Base-by-base conservation (phyloP, 768 basidiomycete species). In the Amylocystis lapponica region DNA sequence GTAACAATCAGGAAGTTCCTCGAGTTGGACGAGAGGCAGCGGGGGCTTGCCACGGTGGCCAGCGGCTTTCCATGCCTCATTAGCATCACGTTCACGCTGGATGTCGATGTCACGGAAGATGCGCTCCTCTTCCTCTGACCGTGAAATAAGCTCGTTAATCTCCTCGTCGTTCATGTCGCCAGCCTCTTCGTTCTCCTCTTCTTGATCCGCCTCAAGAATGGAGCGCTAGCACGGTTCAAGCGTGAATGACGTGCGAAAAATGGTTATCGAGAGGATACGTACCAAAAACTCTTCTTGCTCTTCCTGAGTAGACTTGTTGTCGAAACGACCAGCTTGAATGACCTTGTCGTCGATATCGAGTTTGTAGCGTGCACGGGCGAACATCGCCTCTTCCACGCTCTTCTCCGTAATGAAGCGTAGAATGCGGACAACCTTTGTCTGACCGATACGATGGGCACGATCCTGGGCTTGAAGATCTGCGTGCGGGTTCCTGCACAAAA, bases 391-490 rank as follows among this genome's bases (percentile, higher is more conserved):
- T 66, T 98, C 96, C 19, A 99, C 92, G 50, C 93, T 95, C 71
- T 93, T 92, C 64, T 96, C 91, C 4, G 95, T 96, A 61, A 99
- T 94, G 64, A 99, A 89, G 49, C 95, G 83, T 51, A 98, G 73
- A 50, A 99, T 98, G 25, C 94, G 82, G 16, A 99, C 96, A 34
- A 93, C 88, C 65, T 94, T 95, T 46, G 96, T 99, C 61, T 99
- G 96, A 46, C 96, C 96, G 57, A 99, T 99, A 77, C 96, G 94
- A 75, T 99, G 95, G 10, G 90, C 91, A 74, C 94, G 91, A 79
- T 99, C 95, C 64, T 99, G 96, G 11, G 96, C 96, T 66, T 99
- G 96, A 48, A 98, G 69, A 83, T 99, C 95, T 39, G 96, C 95
- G 55, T 98, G 95, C 36, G 95, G 95, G 69, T 98, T 99, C 93